Base-by-base conservation (phyloP, 768 basidiomycete species). In the Cantharellus cinnabarinus region DNA sequence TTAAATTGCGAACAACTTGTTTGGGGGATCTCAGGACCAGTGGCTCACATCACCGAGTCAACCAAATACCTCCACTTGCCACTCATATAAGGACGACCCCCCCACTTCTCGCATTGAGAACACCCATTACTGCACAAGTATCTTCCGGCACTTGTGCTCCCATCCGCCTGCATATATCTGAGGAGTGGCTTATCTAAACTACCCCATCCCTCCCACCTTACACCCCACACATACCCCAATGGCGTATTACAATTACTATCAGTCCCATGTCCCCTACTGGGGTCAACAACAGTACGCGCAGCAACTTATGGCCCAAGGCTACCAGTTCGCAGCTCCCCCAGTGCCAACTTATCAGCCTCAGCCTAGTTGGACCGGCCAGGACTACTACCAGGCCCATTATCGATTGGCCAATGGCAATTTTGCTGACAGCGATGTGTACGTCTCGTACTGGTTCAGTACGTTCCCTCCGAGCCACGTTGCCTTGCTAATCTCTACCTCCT, bases 191-290 rank as follows among this genome's bases (percentile, higher is more conserved):
- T 29, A 29, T 29, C 20, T 29, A 29, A 29, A 29, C 20, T 29
- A 29, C 20, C 52, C 52, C 10, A 54, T 54, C 35, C 7, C 7
- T 54, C 52, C 35, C 7, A 10, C 52, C 52, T 7, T 7, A 10
- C 52, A 37, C 7, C 52, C 35, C 52, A 54, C 44, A 10, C 44
- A 1, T 48, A 29, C 44, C 44, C 50, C 7, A 41, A 66, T 66
- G 65, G 64, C 65, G 4, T 66, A 64, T 59, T 66, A 65, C 53
- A 20, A 39, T 4, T 66, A 66, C 58, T 66, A 66, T 48, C 65
- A 65, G 50, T 59, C 63, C 20, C 61, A 64, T 5, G 63, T 64
- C 42, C 57, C 10, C 39, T 50, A 37, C 58, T 58, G 20, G n/a
- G 34, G 5, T 4, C 59, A 39, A 41, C 2, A 10, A 29, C 39